phyloP scores from a whole-genome alignment of 1,284 basidiomycete genomes.

The Cryptococcus maquisensis region DNA sequence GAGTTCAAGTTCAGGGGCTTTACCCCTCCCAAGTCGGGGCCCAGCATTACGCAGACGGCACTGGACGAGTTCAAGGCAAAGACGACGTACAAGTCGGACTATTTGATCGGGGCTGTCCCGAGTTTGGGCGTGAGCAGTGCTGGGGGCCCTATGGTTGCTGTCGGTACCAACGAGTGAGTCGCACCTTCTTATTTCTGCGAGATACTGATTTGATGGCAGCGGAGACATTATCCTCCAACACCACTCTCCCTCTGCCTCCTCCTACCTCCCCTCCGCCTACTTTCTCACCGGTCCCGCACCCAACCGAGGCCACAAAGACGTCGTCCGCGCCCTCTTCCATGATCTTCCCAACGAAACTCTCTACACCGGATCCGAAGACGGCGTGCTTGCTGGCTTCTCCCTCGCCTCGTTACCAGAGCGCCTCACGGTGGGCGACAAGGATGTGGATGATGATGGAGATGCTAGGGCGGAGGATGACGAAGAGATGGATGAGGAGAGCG shows the following conservation, averaged over 20 bases:
- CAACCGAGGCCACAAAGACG: constrained; percentile 44
- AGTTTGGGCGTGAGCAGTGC: constrained; percentile 37
- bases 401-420: constrained; percentile 30
- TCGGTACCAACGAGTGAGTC: constrained; percentile 44
- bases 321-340: constrained; percentile 46
- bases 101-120: constrained; percentile 44
- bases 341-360: constrained; percentile 42
- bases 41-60: constrained; percentile 26
- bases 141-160: constrained; percentile 36
- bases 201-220: constrained; percentile 14
- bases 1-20: constrained; percentile 38
- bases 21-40: constrained; percentile 17
- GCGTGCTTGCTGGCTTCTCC: constrained; percentile 48
- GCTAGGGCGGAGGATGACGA: constrained; percentile 36
- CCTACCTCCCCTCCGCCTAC: constrained; percentile 41
- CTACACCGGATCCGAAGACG: constrained; percentile 50
- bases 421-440: constrained; percentile 37
- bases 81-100: constrained; percentile 29
- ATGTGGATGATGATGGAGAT: constrained; percentile 40
- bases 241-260: constrained; percentile 10
- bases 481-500: constrained; percentile 33
- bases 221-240: constrained; percentile 47
- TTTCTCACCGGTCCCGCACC: constrained; percentile 34
- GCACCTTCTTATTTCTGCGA: neutral
- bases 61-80: constrained; percentile 32